phyloP scores from a whole-genome alignment of 768 basidiomycete genomes.

The Mycena albidolilacea region DNA sequence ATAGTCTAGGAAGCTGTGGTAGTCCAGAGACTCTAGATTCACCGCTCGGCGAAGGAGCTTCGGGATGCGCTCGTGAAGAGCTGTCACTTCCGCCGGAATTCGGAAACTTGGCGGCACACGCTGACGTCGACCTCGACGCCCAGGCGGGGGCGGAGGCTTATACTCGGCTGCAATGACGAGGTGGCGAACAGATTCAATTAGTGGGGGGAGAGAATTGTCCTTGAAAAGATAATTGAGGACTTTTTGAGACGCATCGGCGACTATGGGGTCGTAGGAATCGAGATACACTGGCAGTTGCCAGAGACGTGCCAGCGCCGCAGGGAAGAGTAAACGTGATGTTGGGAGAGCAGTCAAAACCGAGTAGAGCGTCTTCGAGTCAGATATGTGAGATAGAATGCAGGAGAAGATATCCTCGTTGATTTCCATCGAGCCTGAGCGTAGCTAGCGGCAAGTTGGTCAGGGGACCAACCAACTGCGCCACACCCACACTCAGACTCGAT shows the following conservation, averaged over 20 bases:
- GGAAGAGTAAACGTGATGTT: conserved; percentile 20
- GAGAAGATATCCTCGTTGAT: conserved; percentile 31
- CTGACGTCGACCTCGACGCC: neutral
- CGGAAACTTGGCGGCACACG: neutral
- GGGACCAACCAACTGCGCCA: no score
- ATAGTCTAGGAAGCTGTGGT: conserved; percentile 6
- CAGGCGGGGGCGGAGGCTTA: neutral
- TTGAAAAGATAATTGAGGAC: conserved; percentile 21
- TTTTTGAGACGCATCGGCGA: conserved; percentile 24
- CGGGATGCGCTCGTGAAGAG: conserved; percentile 19
- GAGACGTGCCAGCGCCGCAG: conserved; percentile 24
- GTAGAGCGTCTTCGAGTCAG: conserved; percentile 21
- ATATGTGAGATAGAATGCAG: conserved; percentile 27
- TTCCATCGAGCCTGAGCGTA: conserved; percentile 3
- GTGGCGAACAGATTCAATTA: conserved; percentile 19
- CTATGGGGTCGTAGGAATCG: conserved; percentile 25
- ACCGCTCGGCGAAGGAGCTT: conserved; percentile 17
- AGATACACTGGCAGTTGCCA: conserved; percentile 33
- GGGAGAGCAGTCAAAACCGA: conserved; percentile 21
- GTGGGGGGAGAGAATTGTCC: neutral
- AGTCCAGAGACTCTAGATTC: conserved; percentile 39
- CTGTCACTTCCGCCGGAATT: neutral
- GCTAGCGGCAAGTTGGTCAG: neutral
- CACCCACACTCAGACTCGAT: no score
- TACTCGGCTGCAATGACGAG: conserved; percentile 5